Evolutionary conservation across 1,139 yeast species (phyloP).

Genomic region (Lodderomyces orthopsilosis): DNA sequence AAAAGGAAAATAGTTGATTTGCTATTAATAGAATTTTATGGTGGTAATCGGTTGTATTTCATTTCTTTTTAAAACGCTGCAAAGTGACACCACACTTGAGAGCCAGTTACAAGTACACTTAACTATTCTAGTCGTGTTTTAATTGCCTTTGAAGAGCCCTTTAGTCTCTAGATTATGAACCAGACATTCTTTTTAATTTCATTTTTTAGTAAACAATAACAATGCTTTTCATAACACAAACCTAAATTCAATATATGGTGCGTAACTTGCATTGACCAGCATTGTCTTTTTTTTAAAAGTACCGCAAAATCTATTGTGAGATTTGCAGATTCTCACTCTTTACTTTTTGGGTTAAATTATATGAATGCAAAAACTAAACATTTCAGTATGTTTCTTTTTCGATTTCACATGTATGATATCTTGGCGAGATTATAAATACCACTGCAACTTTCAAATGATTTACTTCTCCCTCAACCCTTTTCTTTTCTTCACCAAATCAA

Average conservation of each 20-base stretch:
- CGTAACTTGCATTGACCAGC: neutral
- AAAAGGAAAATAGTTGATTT: too few relatives aligned
- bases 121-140: too few relatives aligned
- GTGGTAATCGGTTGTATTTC: too few relatives aligned
- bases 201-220: neutral
- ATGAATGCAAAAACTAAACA: neutral
- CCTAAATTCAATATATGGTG: neutral
- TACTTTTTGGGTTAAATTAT: neutral
- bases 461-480: constrained; percentile 8
- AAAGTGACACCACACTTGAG: too few relatives aligned
- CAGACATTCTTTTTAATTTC: neutral
- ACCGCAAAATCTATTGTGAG: neutral
- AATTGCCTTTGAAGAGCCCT: too few relatives aligned
- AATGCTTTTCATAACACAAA: neutral
- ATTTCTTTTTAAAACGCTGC: too few relatives aligned
- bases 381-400: too few relatives aligned
- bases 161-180: too few relatives aligned
- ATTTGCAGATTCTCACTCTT: too few relatives aligned
- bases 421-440: constrained; percentile 1
- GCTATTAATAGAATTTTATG: too few relatives aligned
- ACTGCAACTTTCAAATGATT: neutral
- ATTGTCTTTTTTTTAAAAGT: neutral
- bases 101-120: too few relatives aligned
- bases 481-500: constrained; percentile 6
- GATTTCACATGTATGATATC: neutral